These are phyloP conservation scores for Daldinia sp. DNA, from an alignment of 2,329 filamentous ascomycete species.

Conservation along the genomic window DNA sequence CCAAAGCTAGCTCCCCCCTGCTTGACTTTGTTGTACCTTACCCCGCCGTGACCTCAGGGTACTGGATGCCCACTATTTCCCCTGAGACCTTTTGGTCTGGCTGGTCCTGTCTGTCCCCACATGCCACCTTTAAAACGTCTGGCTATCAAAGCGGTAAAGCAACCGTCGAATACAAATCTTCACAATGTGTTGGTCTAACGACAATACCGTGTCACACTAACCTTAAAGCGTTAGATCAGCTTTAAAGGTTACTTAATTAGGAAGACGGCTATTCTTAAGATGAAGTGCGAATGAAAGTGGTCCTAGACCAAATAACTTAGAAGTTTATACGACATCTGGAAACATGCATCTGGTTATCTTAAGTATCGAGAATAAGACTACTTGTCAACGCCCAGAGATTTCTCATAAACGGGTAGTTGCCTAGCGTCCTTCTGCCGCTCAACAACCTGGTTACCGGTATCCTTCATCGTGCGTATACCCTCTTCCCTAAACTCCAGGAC, in stretches of 20 bases:
- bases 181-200: neutral
- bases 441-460: constrained; percentile 23
- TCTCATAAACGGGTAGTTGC: constrained; percentile 23
- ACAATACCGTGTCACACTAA: neutral
- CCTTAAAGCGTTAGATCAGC: neutral
- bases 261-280: neutral
- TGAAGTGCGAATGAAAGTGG: neutral
- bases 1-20: constrained; percentile 4
- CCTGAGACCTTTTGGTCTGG: constrained; percentile 29
- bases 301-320: neutral
- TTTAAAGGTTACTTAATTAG: neutral
- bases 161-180: neutral
- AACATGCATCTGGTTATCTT: neutral
- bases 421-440: constrained; percentile 26
- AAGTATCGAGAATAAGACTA: neutral
- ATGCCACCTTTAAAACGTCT: constrained; percentile 20
- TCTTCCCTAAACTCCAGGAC: constrained; percentile 35
- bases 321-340: neutral
- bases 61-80: constrained; percentile 39
- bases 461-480: constrained; percentile 37
- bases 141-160: constrained; percentile 16
- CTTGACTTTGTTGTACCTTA: constrained; percentile 20
- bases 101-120: constrained; percentile 17
- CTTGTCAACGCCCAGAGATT: constrained; percentile 16
- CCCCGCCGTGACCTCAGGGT: constrained; percentile 36